Evolutionary conservation across 2,329 filamentous ascomycete species (phyloP).

Genomic region (Coleophoma crateriformis): DNA sequence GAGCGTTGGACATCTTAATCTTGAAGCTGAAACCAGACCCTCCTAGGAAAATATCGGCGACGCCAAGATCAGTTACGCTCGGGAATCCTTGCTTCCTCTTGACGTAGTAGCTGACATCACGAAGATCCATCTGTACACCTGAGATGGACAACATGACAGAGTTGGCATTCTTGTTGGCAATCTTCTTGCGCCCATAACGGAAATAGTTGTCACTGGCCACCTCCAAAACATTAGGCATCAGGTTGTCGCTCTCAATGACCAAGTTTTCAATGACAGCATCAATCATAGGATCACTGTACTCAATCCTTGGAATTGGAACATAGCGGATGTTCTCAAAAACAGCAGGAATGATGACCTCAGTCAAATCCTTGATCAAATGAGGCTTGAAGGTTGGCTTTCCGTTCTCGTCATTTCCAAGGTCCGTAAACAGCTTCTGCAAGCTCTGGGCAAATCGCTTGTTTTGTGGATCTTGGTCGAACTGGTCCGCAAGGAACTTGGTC

Average conservation of each 20-base stretch:
- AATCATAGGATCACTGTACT: conserved; percentile 78
- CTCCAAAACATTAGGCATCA: conserved; percentile 89
- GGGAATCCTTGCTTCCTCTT: conserved; percentile 95
- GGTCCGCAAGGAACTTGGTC: conserved; percentile 79
- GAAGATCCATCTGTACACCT: conserved; percentile 88
- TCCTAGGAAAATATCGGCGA: conserved; percentile 82
- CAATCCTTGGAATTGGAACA: conserved; percentile 88
- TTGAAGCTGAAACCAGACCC: conserved; percentile 89
- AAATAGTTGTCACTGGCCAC: conserved; percentile 90
- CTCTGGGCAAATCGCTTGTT: conserved; percentile 77
- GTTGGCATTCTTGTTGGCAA: conserved; percentile 76
- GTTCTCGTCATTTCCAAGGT: conserved; percentile 81
- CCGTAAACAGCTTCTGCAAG: conserved; percentile 78
- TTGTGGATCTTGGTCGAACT: conserved; percentile 83
- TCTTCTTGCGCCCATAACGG: conserved; percentile 87
- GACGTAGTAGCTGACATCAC: conserved; percentile 89
- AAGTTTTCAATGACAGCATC: conserved; percentile 93
- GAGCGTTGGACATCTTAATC: conserved; percentile 77
- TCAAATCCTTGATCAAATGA: conserved; percentile 83
- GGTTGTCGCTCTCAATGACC: conserved; percentile 92
- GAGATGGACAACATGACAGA: conserved; percentile 76
- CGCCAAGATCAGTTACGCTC: conserved; percentile 76
- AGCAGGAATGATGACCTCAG: conserved; percentile 77
- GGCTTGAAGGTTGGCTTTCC: conserved; percentile 90
- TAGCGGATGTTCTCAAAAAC: conserved; percentile 83